A percentile compares a stretch with the other conserved stretches of the same genome.
Conservation (phyloP, 352 stramenopile genomes). For the Globisporangium irregulare region DNA sequence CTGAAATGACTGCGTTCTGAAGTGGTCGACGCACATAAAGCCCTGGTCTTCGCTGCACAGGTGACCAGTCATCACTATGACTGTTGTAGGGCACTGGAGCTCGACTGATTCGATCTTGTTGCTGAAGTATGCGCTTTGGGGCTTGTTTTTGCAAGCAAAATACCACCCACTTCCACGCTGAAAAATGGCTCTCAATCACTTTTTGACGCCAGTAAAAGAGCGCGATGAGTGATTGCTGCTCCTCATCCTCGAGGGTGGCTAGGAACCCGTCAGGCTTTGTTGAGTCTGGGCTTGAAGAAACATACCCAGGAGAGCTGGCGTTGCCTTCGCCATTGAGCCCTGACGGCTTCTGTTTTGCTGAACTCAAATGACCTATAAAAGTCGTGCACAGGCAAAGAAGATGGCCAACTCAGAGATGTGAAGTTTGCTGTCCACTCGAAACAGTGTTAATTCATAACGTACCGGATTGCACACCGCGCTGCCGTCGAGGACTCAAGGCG, state of each 20-base stretch:
- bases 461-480: background rate
- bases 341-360: background rate
- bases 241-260: conserved; percentile 31
- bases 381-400: background rate
- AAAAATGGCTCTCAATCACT: conserved; percentile 36
- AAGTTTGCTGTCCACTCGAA: background rate
- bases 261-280: conserved; percentile 18
- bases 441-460: background rate
- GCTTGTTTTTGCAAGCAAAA: background rate
- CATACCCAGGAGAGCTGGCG: background rate
- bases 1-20: background rate
- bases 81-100: background rate
- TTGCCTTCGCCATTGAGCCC: background rate
- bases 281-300: conserved; percentile 1
- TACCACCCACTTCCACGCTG: conserved; percentile 35
- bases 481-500: background rate
- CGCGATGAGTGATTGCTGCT: conserved; percentile 40
- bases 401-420: background rate
- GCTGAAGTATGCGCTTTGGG: background rate
- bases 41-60: background rate
- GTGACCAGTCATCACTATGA: no score
- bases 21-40: background rate
- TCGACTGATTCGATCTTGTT: background rate
- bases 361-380: background rate
- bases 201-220: conserved; percentile 47